A percentile compares a stretch with the other conserved stretches of the same genome.
Conservation (phyloP, 192 early-diverging fungal species). For the Martensiomyces pterosporus region DNA sequence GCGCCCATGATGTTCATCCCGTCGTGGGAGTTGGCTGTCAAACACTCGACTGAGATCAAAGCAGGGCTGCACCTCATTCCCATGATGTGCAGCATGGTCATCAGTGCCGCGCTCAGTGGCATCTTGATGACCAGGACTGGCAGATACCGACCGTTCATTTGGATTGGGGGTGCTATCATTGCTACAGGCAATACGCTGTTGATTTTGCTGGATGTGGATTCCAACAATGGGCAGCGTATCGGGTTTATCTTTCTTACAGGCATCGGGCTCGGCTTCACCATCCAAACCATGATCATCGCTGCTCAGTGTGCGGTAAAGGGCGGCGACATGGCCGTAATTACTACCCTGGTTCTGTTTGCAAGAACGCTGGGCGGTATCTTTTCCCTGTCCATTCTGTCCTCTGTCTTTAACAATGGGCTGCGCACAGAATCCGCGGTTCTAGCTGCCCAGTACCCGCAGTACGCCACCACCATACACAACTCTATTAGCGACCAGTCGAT, state of each 20-base stretch:
- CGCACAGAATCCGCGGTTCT: slow-evolving; percentile 15
- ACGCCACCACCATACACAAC: slow-evolving; percentile 44
- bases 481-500: slow-evolving; percentile 48
- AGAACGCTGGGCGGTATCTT: slow-evolving; percentile 61
- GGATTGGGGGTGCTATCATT: slow-evolving; percentile 59
- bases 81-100: slow-evolving; percentile 65
- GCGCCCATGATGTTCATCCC: slow-evolving; percentile 61
- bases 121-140: slow-evolving; percentile 53
- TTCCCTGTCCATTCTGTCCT: slow-evolving; percentile 56
- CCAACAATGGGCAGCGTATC: slow-evolving; percentile 54
- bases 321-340: slow-evolving; percentile 63
- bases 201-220: slow-evolving; percentile 48
- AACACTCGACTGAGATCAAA: slow-evolving; percentile 55
- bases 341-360: slow-evolving; percentile 60
- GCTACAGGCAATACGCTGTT: slow-evolving; percentile 64
- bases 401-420: slow-evolving; percentile 61
- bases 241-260: slow-evolving; percentile 66
- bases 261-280: slow-evolving; percentile 68
- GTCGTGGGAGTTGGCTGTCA: slow-evolving; percentile 58
- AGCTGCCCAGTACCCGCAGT: slow-evolving; percentile 33
- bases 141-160: slow-evolving; percentile 59
- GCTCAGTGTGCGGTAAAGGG: slow-evolving; percentile 63
- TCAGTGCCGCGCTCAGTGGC: slow-evolving; percentile 62
- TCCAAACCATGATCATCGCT: slow-evolving; percentile 69
- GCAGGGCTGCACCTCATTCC: slow-evolving; percentile 77